phyloP scores from a whole-genome alignment of 83 land plant genomes.

The Larix sibirica region DNA sequence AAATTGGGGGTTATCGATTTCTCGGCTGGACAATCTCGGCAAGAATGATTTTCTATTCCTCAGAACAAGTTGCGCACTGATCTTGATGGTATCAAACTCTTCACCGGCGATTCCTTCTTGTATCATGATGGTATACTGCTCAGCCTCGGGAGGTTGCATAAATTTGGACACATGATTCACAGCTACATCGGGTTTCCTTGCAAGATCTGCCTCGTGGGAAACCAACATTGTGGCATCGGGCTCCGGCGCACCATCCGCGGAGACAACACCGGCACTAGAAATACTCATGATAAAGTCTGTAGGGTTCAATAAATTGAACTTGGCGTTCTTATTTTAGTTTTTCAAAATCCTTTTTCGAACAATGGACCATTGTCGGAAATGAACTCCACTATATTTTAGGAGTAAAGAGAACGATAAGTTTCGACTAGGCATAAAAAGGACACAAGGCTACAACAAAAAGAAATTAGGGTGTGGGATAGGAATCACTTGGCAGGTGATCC shows the following conservation, averaged over 20 bases:
- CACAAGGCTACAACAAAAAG: too few species aligned
- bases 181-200: slow-evolving; percentile 25
- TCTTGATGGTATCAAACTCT: slow-evolving; percentile 81
- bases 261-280: slow-evolving; percentile 19
- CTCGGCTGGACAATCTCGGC: slow-evolving; percentile 71
- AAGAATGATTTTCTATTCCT: slow-evolving; percentile 86
- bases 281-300: too few species aligned
- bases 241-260: slow-evolving; percentile 23
- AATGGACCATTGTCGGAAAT: too few species aligned
- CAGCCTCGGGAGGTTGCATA: slow-evolving; percentile 90
- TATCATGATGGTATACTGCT: slow-evolving; percentile 84
- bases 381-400: too few species aligned
- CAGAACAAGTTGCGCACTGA: slow-evolving; percentile 96
- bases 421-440: too few species aligned
- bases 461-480: too few species aligned
- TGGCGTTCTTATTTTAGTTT: too few species aligned
- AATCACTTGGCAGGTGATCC: too few species aligned
- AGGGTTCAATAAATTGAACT: too few species aligned
- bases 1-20: slow-evolving; percentile 76
- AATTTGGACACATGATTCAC: slow-evolving; percentile 50
- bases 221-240: slow-evolving; percentile 22
- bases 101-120: slow-evolving; percentile 89
- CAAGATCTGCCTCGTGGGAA: slow-evolving; percentile 24
- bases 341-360: too few species aligned
- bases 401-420: too few species aligned